These are phyloP conservation scores for Ophiostoma quercus DNA, from an alignment of 2,329 filamentous ascomycete species.

Conservation along the genomic window DNA sequence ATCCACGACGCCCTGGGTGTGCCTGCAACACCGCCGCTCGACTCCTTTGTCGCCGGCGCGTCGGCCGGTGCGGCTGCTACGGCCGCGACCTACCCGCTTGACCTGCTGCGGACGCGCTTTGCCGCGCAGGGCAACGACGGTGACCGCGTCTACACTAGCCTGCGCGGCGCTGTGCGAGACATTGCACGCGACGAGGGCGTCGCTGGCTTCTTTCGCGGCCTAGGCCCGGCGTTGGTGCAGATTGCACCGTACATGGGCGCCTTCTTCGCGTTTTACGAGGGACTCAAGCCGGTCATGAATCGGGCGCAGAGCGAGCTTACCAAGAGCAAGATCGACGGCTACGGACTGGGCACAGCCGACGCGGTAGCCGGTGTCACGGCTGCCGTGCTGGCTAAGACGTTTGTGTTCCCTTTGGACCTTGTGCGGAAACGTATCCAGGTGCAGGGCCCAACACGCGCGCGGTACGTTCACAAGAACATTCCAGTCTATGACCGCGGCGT, in stretches of 20 bases:
- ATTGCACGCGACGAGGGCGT: conserved; percentile 72
- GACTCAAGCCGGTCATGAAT: conserved; percentile 39
- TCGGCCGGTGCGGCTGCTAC: conserved; percentile 78
- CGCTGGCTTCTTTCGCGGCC: conserved; percentile 79
- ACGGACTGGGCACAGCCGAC: conserved; percentile 60
- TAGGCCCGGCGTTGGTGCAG: conserved; percentile 74
- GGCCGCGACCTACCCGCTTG: conserved; percentile 80
- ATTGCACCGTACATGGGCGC: conserved; percentile 96
- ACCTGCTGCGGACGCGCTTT: conserved; percentile 88
- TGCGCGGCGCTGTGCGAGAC: conserved; percentile 62
- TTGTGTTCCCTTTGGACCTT: conserved; percentile 87
- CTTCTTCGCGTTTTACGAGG: conserved; percentile 89
- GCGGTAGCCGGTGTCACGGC: conserved; percentile 76
- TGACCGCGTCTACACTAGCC: conserved; percentile 69
- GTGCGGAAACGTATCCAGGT: conserved; percentile 92
- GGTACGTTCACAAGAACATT: conserved; percentile 82
- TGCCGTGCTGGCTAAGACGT: conserved; percentile 77
- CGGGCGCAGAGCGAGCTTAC: not conserved
- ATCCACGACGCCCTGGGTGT: conserved; percentile 34
- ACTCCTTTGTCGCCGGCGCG: conserved; percentile 80
- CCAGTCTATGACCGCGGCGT: conserved; percentile 72
- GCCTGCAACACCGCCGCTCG: conserved; percentile 58
- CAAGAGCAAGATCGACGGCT: conserved; percentile 32
- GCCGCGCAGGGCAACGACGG: conserved; percentile 75
- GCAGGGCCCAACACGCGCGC: conserved; percentile 75